Conservation (phyloP, 2,329 filamentous ascomycete genomes). For the Teratosphaeria viscida region DNA sequence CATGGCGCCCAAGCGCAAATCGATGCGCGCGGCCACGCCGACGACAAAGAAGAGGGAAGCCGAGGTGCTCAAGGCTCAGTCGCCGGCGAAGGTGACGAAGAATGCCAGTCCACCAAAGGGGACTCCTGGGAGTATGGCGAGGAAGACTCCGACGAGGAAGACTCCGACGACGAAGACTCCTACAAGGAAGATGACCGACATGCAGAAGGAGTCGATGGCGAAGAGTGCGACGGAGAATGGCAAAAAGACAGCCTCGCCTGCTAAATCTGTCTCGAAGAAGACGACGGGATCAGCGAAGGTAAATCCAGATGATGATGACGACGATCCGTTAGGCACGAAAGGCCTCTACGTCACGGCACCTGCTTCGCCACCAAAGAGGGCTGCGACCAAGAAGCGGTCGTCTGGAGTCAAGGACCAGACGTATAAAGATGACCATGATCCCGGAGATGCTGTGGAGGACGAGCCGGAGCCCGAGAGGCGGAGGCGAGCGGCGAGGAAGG, state of each 20-base stretch:
- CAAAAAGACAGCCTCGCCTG: background rate
- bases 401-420: background rate
- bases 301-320: background rate
- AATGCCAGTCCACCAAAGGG: background rate
- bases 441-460: background rate
- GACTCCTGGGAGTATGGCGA: background rate
- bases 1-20: constrained; percentile 2
- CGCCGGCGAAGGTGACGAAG: background rate
- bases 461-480: background rate
- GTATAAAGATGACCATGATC: background rate
- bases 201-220: background rate
- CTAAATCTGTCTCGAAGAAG: background rate
- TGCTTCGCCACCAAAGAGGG: background rate
- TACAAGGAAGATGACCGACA: background rate
- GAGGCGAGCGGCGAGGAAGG: background rate
- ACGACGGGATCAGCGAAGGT: background rate
- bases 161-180: background rate
- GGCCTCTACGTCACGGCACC: background rate
- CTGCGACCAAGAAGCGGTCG: background rate
- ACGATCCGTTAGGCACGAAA: background rate
- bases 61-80: background rate
- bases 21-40: background rate
- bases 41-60: background rate
- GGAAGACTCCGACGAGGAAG: background rate
- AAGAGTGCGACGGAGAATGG: background rate